Evolutionary conservation across 225 moss, liverwort and hornwort genomes (phyloP), one percentile per base, ranked within the genome.

Genomic region (Polytrichum formosum): DNA sequence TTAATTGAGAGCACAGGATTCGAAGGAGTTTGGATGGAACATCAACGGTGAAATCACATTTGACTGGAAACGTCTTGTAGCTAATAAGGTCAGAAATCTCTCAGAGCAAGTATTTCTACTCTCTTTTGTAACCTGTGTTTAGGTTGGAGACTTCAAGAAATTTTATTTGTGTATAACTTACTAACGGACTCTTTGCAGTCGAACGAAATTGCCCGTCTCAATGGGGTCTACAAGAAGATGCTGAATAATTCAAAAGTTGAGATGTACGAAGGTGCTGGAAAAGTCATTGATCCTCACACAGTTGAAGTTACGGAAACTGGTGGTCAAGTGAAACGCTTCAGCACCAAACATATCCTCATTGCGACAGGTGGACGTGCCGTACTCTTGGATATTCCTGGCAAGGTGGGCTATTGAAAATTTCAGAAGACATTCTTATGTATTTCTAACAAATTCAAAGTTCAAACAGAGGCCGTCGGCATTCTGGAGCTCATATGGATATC

Each of bases 1-100:
- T 63, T 28, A 61, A 66, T 22, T 63, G 54, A 21, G 21, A 27
- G 28, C 9, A 63, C 75, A 90, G 87, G 92, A 95, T 69, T 53
- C 86, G 8, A 94, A 76, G 77, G 91, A 86, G 66, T 98, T 91
- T 70, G 97, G 94, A 65, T 98, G 97, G 94, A 85, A 98, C 25
- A 77, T 97, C 18, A 56, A 77, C 21, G 92, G 90, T 37, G 87
- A 88, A 16, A 87, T 98, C 61, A 88, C 80, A 28, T 98, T 94
- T 59, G 85, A 98, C 70, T 98, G 94, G 94, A 90, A 92, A 73
- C 90, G 77, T 69, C 86, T 98, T 21, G 58, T 91, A 10, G 81
- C 75, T 54, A 98, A 85, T 64, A 98, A 98, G 90, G 81, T 92
- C 26, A 33, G 61, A 56, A 33, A 29, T 5, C 17, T 66, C 56